phyloP scores from a whole-genome alignment of 345 rosid species.

The Syzygium aqueum region DNA sequence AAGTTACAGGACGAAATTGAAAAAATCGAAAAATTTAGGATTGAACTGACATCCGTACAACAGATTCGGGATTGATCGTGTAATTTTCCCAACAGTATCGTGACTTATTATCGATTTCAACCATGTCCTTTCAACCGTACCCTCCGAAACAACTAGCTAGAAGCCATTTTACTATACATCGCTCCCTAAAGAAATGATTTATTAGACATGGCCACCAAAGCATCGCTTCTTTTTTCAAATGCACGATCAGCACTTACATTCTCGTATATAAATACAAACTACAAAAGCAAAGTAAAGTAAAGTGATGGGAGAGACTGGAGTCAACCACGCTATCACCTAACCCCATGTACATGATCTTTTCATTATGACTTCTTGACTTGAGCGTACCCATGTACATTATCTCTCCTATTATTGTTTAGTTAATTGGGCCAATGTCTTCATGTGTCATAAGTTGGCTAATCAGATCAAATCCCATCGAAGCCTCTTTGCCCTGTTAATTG shows the following conservation, averaged over 20 bases:
- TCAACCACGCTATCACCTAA: neutral
- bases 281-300: neutral
- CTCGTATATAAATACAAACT: neutral
- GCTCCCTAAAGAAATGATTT: neutral
- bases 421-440: neutral
- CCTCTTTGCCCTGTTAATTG: neutral
- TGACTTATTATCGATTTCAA: neutral
- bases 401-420: neutral
- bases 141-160: neutral
- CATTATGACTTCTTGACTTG: neutral
- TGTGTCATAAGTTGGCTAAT: neutral
- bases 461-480: neutral
- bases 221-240: neutral
- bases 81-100: neutral
- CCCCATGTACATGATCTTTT: neutral
- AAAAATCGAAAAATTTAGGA: accelerated
- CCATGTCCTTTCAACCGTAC: neutral
- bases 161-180: neutral
- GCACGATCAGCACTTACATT: neutral
- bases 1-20: accelerated
- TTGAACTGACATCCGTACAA: no score
- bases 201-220: neutral
- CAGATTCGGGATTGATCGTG: accelerated
- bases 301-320: neutral
- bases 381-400: neutral